Base-by-base conservation (phyloP, 2,329 filamentous ascomycete genomes). In the Remersonia thermophila region DNA sequence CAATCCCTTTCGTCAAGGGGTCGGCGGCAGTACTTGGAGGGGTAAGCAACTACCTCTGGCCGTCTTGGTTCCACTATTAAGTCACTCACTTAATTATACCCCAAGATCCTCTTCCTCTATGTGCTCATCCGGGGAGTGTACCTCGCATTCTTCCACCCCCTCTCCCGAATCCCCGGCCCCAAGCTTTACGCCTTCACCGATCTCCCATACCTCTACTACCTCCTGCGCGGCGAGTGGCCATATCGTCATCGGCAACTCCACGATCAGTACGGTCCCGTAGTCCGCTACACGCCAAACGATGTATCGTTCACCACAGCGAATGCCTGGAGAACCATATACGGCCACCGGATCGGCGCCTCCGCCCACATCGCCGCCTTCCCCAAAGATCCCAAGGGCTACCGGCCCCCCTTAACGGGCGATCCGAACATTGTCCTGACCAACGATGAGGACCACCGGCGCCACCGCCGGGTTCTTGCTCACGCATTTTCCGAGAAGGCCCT, bases 211-310 rank as follows among this genome's bases (percentile, higher is more conserved):
- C 28, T 47, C 18, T 69, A 93, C 25, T 83, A 85, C 13, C 93
- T 93, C 47, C 74, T 93, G 32, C 83, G 83, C 3, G 85, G 85
- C 17, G 91, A 91, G 55, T 91, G 93, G 83, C 59, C 63, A 38
- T 39, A 40, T 23, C 37, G 41, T 17, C 27, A 47, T n/a, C 42
- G 42, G 41, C 33, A 44, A 18, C 37, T 56, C 36, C 51, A 62
- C 44, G 42, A 51, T n/a, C 43, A 47, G 16, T 61, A 62, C 40
- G 64, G 64, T 7, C 49, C 51, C 4, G 52, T 65, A 2, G 62
- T 67, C 13, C 58, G 64, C 11, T 43, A 59, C 30, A 53, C 55
- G 4, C 57, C 61, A 4, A 50, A 59, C 38, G 57, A 63, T 38
- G 51, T 67, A 4, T 57, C 57, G 4, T 65, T 59, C 47, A 55